Base-by-base conservation (phyloP, 139 green algal species). In the Chlorella vulgaris region DNA sequence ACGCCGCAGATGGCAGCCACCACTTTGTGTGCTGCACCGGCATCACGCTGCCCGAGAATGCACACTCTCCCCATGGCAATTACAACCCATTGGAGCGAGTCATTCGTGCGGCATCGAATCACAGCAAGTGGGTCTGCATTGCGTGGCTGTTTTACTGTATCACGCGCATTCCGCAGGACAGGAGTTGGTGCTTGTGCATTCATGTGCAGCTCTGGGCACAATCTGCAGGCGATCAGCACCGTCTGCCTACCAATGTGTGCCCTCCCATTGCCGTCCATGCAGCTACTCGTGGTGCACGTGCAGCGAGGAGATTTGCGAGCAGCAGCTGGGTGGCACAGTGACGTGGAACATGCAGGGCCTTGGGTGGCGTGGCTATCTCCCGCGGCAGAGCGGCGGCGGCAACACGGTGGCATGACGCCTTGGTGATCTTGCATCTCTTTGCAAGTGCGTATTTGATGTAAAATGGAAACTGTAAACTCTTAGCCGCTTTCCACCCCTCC, bases 21-120 rank as follows among this genome's bases (percentile, higher is more conserved):
- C 80, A 85, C 80, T 82, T 82, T 65, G 80, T 85, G 15, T 85
- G 80, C 69, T 85, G 80, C 39, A 70, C 74, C 3, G 70, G 67
- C 77, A 85, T 85, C 60, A 53, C 22, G n/a, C 83, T 58, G 51
- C 69, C 80, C 5, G 80, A 75, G 15, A 85, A 85, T 39, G 31
- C 71, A 22, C 50, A 74, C 29, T 83, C 70, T 26, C 80, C 80
- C 31, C 80, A 85, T 42, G 80, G 80, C 33, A 85, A 85, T 71
- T 83, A 70, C 29, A 85, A 85, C 53, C 80, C 80, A 10, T 15
- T 58, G 47, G 50, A 43, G 42, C 62, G 40, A 15, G 80, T 85
- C 3, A 85, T 85, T 24, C 68, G 68, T 26, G 69, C 51, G 18
- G 80, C 80, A 43, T 74, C 50, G 24, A 85, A 83, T 40, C 26